Evolutionary conservation across 2,329 filamentous ascomycete genomes (phyloP), one percentile per base, ranked within the genome.

Genomic region (Raffaelea albimanens): DNA sequence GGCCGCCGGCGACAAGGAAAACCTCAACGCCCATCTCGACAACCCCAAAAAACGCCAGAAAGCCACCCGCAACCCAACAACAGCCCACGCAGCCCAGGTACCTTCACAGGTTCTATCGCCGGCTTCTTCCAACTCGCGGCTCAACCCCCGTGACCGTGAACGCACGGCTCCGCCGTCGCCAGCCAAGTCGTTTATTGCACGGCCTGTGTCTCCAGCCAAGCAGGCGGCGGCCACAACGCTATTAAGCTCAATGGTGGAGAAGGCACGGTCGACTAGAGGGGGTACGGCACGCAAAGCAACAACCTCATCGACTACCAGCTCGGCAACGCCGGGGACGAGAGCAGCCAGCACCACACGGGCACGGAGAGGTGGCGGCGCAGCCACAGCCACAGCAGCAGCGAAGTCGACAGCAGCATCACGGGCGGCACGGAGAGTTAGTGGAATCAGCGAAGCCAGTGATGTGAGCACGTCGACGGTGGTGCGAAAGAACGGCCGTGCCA

Each of bases 101-200:
- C 63, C 77, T 52, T 67, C 73, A 44, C 73, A 84, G 62, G 76
- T 94, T 34, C 72, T 95, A 3, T 95, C 89, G 2, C 88, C 88
- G 2, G 84, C 86, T 45, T 90, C 87, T 0, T 83, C 84, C 50
- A 95, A 95, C 60, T 85, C 85, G 5, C 80, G 86, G 45, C 73
- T 85, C 16, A 68, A 77, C 20, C 77, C 77, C 19, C 76, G 79
- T 43, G 68, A 63, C 54, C 63, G 69, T 4, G 52, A 55, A 4
- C 50, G 40, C 5, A 18, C 47, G 20, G 62, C 62, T 9, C 66
- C 69, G 7, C 57, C 60, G 2, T 76, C 78, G n/a, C 73, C 77
- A 14, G 63, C 67, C 21, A 82, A 83, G 58, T 70, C 76, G 3
- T 71, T 73, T 48, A 68, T 81, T 36, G 69, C 76, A 2, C 75